Base-by-base conservation (phyloP, 2,329 filamentous ascomycete genomes). In the Aspergillus unguis region DNA sequence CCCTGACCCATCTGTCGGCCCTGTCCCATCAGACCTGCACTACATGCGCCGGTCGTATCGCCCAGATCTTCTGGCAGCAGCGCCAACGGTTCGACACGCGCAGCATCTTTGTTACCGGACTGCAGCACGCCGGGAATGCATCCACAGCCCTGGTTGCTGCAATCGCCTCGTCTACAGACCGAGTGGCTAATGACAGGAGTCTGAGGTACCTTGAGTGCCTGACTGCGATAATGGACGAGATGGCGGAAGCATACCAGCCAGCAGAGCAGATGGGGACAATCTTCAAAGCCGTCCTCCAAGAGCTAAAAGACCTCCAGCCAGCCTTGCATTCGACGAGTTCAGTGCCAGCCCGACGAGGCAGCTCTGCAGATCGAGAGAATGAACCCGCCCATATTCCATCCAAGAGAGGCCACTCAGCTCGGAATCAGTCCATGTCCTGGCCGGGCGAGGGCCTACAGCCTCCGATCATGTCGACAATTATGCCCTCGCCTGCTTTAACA, bases 21-120 rank as follows among this genome's bases (percentile, higher is more conserved):
- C 42, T 44, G 8, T 44, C 42, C 0, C 28, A 44, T 17, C 29
- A 28, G 10, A 44, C 42, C 11, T 44, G 42, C 3, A 44, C 42
- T 6, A 44, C 25, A 25, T 44, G 42, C 29, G 42, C 42, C 42
- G 42, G 42, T n/a, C 42, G 42, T 29, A 44, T 44, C 29, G 42
- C 42, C n/a, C 42, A 44, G 42, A 44, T 44, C 29, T 44, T 44
- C 42, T 44, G 42, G 42, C 42, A 44, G 29, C 42, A 44, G 9
- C 42, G 42, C 1, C 42, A 44, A 9, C 29, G 42, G 0, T 44
- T 44, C 42, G 42, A 44, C 17, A 27, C 42, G 17, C 29, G 42
- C 25, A 26, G 27, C 4, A 44, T 44, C 28, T 44, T 44, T n/a
- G 42, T 44, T 7, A 44, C 42, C 7, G 42, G 42, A 9, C 8